phyloP scores from a whole-genome alignment of 2,329 filamentous ascomycete genomes.

The Penicillium rolfsii region DNA sequence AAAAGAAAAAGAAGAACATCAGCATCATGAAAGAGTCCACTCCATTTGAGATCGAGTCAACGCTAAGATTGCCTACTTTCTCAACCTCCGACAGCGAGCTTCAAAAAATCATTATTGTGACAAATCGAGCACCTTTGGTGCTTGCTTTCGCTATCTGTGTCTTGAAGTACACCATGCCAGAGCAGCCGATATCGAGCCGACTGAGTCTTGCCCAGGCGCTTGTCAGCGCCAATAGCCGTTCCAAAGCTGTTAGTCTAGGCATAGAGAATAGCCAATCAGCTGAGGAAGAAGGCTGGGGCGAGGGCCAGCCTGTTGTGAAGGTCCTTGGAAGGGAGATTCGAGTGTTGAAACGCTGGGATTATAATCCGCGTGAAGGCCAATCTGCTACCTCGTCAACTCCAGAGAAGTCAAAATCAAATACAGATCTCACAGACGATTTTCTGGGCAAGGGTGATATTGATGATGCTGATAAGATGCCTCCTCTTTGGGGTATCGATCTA shows the following conservation, averaged over 20 bases:
- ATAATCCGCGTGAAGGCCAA: constrained; percentile 60
- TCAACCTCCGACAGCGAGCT: constrained; percentile 61
- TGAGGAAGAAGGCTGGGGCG: constrained; percentile 72
- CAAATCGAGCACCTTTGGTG: constrained; percentile 80
- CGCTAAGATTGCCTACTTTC: constrained; percentile 39
- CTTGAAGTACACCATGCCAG: constrained; percentile 79
- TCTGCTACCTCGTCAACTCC: constrained; percentile 4
- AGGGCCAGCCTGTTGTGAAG: constrained; percentile 72
- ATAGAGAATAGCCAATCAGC: constrained; percentile 67
- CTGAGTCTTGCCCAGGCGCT: constrained; percentile 82
- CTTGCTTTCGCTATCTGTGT: constrained; percentile 77
- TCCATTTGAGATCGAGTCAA: constrained; percentile 40
- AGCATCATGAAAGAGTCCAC: constrained; percentile 18
- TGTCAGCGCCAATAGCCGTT: constrained; percentile 77
- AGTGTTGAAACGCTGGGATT: constrained; percentile 77
- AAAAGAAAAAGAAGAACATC: constrained; percentile 42
- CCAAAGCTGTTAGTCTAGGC: constrained; percentile 75
- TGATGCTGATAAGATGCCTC: constrained; percentile 42
- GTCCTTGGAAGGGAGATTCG: constrained; percentile 74
- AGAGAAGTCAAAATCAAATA: neutral
- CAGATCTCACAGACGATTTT: constrained; percentile 14
- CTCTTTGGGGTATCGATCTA: constrained; percentile 63
- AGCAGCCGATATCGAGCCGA: constrained; percentile 81
- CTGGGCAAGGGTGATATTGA: constrained; percentile 14
- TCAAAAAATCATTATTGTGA: constrained; percentile 62